Conservation (phyloP, 768 basidiomycete genomes). For the Amanita pallidorosea region DNA sequence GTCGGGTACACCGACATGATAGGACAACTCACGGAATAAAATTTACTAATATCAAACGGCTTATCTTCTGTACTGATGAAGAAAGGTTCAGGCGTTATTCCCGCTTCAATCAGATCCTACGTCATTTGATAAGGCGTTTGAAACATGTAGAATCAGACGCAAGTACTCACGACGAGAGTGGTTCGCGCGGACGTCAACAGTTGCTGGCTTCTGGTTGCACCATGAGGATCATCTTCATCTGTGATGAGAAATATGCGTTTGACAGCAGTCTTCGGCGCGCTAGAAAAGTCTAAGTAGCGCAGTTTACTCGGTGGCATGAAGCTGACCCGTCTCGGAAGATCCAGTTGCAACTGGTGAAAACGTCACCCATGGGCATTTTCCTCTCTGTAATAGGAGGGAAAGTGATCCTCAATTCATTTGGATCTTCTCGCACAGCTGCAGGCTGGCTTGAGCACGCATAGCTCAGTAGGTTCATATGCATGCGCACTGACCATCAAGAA, state of each 20-base stretch:
- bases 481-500: constrained; percentile 58
- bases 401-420: constrained; percentile 37
- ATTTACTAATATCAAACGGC: constrained; percentile 61
- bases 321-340: constrained; percentile 78
- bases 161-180: constrained; percentile 46
- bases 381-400: constrained; percentile 56
- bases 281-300: constrained; percentile 15
- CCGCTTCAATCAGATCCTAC: constrained; percentile 75
- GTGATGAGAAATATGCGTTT: constrained; percentile 93
- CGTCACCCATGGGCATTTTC: constrained; percentile 74
- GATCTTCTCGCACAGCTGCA: constrained; percentile 59
- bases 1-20: not conserved
- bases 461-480: not conserved
- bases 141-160: not conserved
- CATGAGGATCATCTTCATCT: constrained; percentile 73
- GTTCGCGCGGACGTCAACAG: constrained; percentile 61
- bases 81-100: constrained; percentile 77
- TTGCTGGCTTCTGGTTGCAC: constrained; percentile 43
- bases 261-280: constrained; percentile 80
- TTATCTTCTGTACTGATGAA: constrained; percentile 67
- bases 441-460: not conserved
- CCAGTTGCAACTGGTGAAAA: constrained; percentile 87
- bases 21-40: constrained; percentile 56
- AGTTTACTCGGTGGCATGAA: not conserved
- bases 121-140: not conserved